Evolutionary conservation across 176 grass and related monocot genomes (phyloP).

Genomic region (Rhynchospora tenuis): DNA sequence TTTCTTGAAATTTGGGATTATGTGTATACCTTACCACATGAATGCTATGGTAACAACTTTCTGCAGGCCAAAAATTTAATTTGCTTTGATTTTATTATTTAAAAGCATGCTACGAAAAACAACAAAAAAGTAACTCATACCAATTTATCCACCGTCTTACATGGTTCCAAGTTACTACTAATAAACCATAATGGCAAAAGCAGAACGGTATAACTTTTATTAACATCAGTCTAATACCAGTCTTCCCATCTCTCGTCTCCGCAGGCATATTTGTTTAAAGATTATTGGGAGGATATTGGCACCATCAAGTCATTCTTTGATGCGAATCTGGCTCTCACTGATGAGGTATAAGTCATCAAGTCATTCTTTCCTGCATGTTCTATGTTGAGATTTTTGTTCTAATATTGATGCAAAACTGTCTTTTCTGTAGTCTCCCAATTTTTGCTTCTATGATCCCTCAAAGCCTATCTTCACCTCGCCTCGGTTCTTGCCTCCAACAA

Average conservation of each 20-base stretch:
- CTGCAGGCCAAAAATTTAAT: neutral
- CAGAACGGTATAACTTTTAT: neutral
- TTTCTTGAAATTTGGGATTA: neutral
- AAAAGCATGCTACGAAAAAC: neutral
- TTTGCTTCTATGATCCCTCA: constrained; percentile 70
- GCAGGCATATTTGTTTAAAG: constrained; percentile 71
- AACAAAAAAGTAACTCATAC: neutral
- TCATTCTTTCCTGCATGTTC: neutral
- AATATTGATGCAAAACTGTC: neutral
- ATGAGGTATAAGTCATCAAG: constrained; percentile 40
- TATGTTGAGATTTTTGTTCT: constrained; percentile 13
- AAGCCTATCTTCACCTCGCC: constrained; percentile 72
- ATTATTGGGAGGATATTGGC: constrained; percentile 84
- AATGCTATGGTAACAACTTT: neutral
- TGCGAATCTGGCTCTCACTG: constrained; percentile 70
- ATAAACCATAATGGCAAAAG: neutral
- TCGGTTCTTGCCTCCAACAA: constrained; percentile 70
- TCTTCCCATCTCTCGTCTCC: neutral
- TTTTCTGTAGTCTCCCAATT: constrained; percentile 47
- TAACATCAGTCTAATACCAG: neutral
- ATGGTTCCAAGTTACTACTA: neutral
- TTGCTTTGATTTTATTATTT: neutral
- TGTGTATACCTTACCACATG: neutral
- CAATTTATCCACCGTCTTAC: neutral
- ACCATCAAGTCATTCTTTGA: constrained; percentile 88